Evolutionary conservation across 257 asterid genomes (phyloP).

Genomic region (Plantago ovata): DNA sequence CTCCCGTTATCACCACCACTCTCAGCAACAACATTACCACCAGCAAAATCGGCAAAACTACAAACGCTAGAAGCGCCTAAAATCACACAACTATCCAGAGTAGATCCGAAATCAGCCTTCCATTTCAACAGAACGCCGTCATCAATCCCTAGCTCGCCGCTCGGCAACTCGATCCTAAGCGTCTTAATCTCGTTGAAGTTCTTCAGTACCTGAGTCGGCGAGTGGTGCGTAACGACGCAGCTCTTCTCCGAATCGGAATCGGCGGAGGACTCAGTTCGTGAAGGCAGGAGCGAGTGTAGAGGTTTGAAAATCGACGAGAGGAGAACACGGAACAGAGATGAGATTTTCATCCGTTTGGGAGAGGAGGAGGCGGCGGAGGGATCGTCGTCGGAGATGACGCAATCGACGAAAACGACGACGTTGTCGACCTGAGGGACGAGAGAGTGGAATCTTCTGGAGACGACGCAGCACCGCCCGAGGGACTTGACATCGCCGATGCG

Average conservation of each 20-base stretch:
- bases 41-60: slow-evolving; percentile 9
- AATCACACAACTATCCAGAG: slow-evolving; percentile 75
- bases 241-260: slow-evolving; percentile 43
- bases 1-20: slow-evolving; percentile 63
- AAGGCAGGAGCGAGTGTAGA: slow-evolving; percentile 40
- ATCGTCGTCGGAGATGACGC: slow-evolving; percentile 82
- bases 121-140: slow-evolving; percentile 70
- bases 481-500: slow-evolving; percentile 76
- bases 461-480: slow-evolving; percentile 71
- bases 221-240: slow-evolving; percentile 74
- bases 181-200: slow-evolving; percentile 65
- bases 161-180: slow-evolving; percentile 70
- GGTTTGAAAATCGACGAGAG: slow-evolving; percentile 53
- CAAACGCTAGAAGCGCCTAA: slow-evolving; percentile 71
- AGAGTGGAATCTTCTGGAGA: slow-evolving; percentile 55
- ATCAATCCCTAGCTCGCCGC: slow-evolving; percentile 78
- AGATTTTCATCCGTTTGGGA: slow-evolving; percentile 40
- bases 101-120: slow-evolving; percentile 84
- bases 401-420: slow-evolving; percentile 75
- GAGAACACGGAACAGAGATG: slow-evolving; percentile 49
- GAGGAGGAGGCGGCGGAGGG: slow-evolving; percentile 22
- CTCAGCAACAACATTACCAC: slow-evolving; percentile 24
- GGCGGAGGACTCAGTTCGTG: slow-evolving; percentile 17
- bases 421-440: slow-evolving; percentile 73
- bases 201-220: slow-evolving; percentile 72